Base-by-base conservation (phyloP, 83 land plant genomes). In the Picea abies region DNA sequence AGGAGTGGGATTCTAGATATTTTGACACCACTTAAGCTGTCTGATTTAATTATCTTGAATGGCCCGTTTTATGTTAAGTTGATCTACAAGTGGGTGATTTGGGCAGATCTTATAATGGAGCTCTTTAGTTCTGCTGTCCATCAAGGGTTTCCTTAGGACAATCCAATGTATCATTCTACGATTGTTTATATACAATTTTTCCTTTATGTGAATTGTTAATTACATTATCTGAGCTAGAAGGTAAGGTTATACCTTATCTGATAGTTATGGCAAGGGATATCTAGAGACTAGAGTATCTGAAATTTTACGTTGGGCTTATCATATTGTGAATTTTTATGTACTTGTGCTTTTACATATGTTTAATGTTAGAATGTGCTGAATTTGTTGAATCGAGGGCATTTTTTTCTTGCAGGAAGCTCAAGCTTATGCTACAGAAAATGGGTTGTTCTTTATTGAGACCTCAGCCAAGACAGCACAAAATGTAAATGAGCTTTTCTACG, bases 401-500 rank as follows among this genome's bases (percentile, higher is more conserved):
- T 79, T 26, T 61, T 17, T 79, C 2, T 79, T 75, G 49, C 85
- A 85, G 89, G 87, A 88, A 64, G 89, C 82, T 3, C 84, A 83
- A 52, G 39, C 81, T 35, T 88, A 88, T 80, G 89, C 89, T 60
- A 76, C 78, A 17, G 85, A 82, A 29, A 88, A 85, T 80, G 89
- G 87, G 25, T 82, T 88, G 68, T 82, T 85, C 80, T 88, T 88
- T 58, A 85, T 88, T 79, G 89, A 88, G 49, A 88, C 87, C 2
- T 88, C 89, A 44, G 89, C 89, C 19, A 88, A 88, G 76, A 88
- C 89, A 15, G 89, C 89, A 0, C 72, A 52, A 7, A 88, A 88
- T 68, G 89, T 88, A 49, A 88, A 88, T 72, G 89, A 88, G 17
- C 73, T 88, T 58, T 88, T 88, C 67, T 85, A 88, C 65, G 89